Evolutionary conservation across 1,139 yeast genomes (phyloP).

Genomic region (Yamadazyma trypodendri): DNA sequence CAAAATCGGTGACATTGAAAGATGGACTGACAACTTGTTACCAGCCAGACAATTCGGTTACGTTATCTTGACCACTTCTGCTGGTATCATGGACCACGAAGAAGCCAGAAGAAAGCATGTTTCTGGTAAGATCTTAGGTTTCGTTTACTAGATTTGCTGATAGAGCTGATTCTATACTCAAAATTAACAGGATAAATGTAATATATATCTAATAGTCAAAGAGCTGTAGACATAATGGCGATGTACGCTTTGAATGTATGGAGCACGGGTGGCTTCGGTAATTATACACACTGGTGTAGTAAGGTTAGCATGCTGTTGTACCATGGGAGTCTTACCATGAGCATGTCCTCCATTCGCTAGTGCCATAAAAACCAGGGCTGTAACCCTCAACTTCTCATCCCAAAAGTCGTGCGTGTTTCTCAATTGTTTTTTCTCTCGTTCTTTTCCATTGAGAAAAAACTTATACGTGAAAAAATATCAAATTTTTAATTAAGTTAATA

Average conservation of each 20-base stretch:
- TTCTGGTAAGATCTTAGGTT: constrained; percentile 93
- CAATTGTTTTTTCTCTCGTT: background rate
- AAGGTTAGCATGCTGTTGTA: too few species aligned
- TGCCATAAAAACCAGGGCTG: too few species aligned
- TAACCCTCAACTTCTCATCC: constrained; percentile 9
- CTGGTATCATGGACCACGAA: constrained; percentile 99
- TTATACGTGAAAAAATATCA: constrained; percentile 15
- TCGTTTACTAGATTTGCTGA: constrained; percentile 61
- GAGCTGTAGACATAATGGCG: background rate
- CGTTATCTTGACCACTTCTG: constrained; percentile 93
- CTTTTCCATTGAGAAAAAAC: constrained; percentile 12
- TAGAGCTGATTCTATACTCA: background rate
- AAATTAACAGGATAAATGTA: constrained; percentile 5
- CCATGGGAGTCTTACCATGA: too few species aligned
- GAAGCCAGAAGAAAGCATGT: constrained; percentile 99
- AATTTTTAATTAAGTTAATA: constrained; percentile 17
- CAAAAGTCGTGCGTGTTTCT: constrained; percentile 5
- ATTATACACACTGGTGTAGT: too few species aligned
- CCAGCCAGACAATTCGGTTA: constrained; percentile 98
- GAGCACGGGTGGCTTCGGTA: too few species aligned
- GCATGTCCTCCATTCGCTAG: too few species aligned
- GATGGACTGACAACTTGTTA: constrained; percentile 92
- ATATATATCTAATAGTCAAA: constrained; percentile 8
- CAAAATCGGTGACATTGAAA: constrained; percentile 85
- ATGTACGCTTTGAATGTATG: too few species aligned